Conservation (phyloP, 768 basidiomycete genomes). For the Mycena vitilis region DNA sequence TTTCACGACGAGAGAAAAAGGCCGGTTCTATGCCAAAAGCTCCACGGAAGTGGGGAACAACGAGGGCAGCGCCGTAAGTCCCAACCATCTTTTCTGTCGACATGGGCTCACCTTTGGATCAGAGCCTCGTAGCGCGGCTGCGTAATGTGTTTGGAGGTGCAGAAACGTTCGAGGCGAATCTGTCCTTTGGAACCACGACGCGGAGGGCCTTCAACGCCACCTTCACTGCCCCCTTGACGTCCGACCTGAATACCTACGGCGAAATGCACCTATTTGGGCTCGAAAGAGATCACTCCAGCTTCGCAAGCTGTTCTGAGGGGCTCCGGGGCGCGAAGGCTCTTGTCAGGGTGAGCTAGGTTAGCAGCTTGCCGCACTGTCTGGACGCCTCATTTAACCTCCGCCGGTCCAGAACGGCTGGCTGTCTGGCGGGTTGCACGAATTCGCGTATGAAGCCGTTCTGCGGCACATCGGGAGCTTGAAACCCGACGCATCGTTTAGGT, state of each 20-base stretch:
- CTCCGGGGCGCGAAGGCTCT: slow-evolving; percentile 73
- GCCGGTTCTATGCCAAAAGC: slow-evolving; percentile 81
- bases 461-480: slow-evolving; percentile 79
- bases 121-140: slow-evolving; percentile 84
- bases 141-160: slow-evolving; percentile 93
- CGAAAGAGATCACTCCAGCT: slow-evolving; percentile 84
- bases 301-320: slow-evolving; percentile 77
- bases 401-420: slow-evolving; percentile 50
- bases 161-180: slow-evolving; percentile 85
- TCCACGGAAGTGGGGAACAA: slow-evolving; percentile 94
- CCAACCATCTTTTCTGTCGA: not conserved
- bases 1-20: slow-evolving; percentile 80
- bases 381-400: slow-evolving; percentile 36
- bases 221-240: slow-evolving; percentile 69
- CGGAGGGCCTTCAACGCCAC: slow-evolving; percentile 83
- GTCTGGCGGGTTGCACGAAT: slow-evolving; percentile 70
- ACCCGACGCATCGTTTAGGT: slow-evolving; percentile 83
- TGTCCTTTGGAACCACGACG: slow-evolving; percentile 90
- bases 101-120: slow-evolving; percentile 11
- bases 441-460: slow-evolving; percentile 86
- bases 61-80: slow-evolving; percentile 91
- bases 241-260: slow-evolving; percentile 73
- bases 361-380: slow-evolving; percentile 42
- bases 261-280: slow-evolving; percentile 78
- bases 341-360: slow-evolving; percentile 80